Evolutionary conservation across 805 yeast species (phyloP), one percentile per base, ranked within the genome.

Genomic region (Saccharomyces eubayanus): DNA sequence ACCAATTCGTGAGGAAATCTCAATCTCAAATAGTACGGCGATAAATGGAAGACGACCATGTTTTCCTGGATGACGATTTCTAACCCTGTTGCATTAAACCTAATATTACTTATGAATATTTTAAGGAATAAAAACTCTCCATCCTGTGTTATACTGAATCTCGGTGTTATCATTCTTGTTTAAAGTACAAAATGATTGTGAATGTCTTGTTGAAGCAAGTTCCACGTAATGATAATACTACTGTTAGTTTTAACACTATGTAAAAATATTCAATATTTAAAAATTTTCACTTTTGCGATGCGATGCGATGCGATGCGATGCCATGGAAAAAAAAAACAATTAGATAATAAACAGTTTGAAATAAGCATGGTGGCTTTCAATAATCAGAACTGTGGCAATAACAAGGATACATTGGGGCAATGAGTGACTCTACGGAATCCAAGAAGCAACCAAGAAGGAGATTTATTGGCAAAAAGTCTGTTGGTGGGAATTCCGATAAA

Each of bases 21-120:
- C 46, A 94, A 72, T 60, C 98, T 75, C 36, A 92, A 73, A 66
- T 92, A 94, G 71, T 94, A 94, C 1, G 99, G 99, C 0, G 86
- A 77, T 48, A 94, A 71, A n/a, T 94, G 81, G 69, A 94, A 92
- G 20, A 91, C 83, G 59, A 94, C 83, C 27, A 87, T 70, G 45
- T 85, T 82, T 27, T 80, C 82, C 40, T 86, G 84, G 1, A 85
- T 89, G 6, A 82, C 83, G 77, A 94, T 80, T 67, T 94, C 97
- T 14, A 94, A 75, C 40, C 81, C 81, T 16, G 80, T 75, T 0
- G 96, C 83, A 58, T 79, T 81, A 65, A 87, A 85, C 46, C 96
- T 75, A 31, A 89, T 76, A 61, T 84, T 86, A 0, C 91, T 80
- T 0, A 92, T 83, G 46, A 81, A 76, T 47, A 92, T 79, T 24